Evolutionary conservation across 805 yeast genomes (phyloP), one percentile per base, ranked within the genome.

Genomic region (Candida insectalens): DNA sequence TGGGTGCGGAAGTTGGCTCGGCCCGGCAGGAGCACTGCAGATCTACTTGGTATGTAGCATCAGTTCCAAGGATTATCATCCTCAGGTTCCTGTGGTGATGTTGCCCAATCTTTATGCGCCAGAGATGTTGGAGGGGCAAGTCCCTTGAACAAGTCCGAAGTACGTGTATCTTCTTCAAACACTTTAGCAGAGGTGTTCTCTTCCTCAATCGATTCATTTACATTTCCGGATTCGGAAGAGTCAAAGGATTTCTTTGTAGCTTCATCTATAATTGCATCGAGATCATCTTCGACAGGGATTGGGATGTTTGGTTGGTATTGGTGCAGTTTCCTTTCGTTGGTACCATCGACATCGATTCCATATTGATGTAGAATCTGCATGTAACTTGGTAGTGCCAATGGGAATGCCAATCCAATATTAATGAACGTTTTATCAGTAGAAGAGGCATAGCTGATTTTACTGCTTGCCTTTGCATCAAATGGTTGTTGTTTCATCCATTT

Each of bases 281-380:
- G 59, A 34, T 71, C 74, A 49, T 84, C 95, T 36, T 79, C 57
- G 9, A 85, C 63, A 13, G 73, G 74, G 15, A 74, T 57, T 0
- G 95, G 89, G 30, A 87, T 56, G 16, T 73, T 60, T 1, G 96
- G 96, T 50, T 78, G 83, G 47, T 66, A 78, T 34, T 67, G 59
- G 36, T 63, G 61, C 14, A 81, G 70, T 33, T 76, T 67, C 15
- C 62, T 60, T 27, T 63, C 63, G 34, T 72, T 66, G 2, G 71
- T 55, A 2, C 84, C 83, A 3, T 83, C 79, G 13, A 76, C 49
- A 6, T 88, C 87, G 1, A 83, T 72, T 2, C 95, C 94, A 64
- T 84, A 89, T 28, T 69, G 67, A 36, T 71, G 74, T 18, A 84
- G 66, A 53, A 85, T 58, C 53, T 89, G 96, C 2, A 72, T 60